Percentiles rank a stretch among this genome's conserved stretches.
Evolutionary conservation across 768 basidiomycete genomes (phyloP).

Genomic region (Mycena albidolilacea): DNA sequence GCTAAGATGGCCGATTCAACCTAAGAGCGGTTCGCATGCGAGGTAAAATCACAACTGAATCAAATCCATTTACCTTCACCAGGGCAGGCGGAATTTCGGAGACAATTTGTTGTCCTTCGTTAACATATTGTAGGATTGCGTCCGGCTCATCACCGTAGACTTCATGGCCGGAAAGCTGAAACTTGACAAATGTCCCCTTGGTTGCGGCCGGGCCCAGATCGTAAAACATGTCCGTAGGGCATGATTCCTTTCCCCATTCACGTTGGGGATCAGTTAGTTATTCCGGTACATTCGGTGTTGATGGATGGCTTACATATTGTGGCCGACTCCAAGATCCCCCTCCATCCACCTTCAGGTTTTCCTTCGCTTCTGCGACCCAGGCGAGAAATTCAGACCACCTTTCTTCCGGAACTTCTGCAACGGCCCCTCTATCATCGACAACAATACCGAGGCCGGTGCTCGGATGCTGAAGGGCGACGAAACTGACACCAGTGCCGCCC

Average conservation of each 20-base stretch:
- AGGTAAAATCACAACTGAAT: neutral
- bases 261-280: neutral
- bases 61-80: neutral
- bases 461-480: neutral
- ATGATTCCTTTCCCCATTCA: neutral
- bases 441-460: neutral
- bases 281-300: neutral
- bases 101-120: neutral
- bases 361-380: neutral
- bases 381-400: neutral
- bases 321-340: constrained; percentile 2
- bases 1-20: neutral
- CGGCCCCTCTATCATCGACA: neutral
- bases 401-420: neutral
- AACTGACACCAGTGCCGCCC: neutral
- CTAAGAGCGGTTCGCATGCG: neutral
- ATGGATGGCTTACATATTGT: neutral
- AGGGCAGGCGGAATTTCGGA: neutral
- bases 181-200: neutral
- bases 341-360: neutral
- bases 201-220: neutral
- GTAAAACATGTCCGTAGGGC: neutral
- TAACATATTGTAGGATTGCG: neutral
- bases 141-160: neutral
- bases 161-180: neutral